A percentile compares a stretch with the other conserved stretches of the same genome.
Conservation (phyloP, 1,284 basidiomycete genomes). For the Rhodotorula sp. region DNA sequence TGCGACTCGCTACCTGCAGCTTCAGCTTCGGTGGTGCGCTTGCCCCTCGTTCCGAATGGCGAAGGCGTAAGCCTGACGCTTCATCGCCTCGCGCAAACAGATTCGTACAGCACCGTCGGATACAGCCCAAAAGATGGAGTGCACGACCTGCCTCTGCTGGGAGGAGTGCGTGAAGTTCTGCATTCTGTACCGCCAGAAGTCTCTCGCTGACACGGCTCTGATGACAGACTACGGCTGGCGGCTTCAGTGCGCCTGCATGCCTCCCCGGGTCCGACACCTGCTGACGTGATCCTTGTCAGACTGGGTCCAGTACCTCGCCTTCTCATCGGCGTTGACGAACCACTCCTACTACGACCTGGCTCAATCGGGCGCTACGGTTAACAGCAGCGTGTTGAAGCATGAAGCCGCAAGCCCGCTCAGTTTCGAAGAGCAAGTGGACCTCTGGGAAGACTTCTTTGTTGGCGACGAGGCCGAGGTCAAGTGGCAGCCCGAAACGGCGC, state of each 20-base stretch:
- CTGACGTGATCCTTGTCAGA: not conserved
- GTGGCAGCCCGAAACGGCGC: slow-evolving; percentile 8
- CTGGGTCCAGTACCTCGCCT: slow-evolving; percentile 13
- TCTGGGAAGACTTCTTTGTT: slow-evolving; percentile 12
- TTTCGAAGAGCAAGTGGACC: slow-evolving; percentile 17
- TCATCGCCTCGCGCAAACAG: not conserved
- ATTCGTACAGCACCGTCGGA: slow-evolving; percentile 25
- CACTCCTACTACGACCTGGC: slow-evolving; percentile 18
- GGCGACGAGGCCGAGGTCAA: not conserved
- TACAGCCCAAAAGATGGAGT: slow-evolving; percentile 10
- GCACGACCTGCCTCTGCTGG: not conserved
- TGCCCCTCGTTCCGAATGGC: not conserved
- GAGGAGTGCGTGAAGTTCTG: not conserved
- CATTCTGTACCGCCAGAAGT: too few species aligned
- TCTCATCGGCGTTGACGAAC: not conserved
- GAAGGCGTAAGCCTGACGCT: not conserved
- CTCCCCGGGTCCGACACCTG: accelerated
- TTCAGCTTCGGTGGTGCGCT: slow-evolving; percentile 31
- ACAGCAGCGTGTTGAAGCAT: slow-evolving; percentile 7
- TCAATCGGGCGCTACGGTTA: slow-evolving; percentile 15
- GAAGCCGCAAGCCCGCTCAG: not conserved
- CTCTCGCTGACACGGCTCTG: not conserved
- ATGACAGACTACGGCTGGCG: slow-evolving; percentile 6
- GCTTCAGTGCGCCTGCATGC: slow-evolving; percentile 1
- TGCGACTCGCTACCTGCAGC: not conserved